Evolutionary conservation across 305 asterid genomes (phyloP).

Genomic region (Solanum hybrid): DNA sequence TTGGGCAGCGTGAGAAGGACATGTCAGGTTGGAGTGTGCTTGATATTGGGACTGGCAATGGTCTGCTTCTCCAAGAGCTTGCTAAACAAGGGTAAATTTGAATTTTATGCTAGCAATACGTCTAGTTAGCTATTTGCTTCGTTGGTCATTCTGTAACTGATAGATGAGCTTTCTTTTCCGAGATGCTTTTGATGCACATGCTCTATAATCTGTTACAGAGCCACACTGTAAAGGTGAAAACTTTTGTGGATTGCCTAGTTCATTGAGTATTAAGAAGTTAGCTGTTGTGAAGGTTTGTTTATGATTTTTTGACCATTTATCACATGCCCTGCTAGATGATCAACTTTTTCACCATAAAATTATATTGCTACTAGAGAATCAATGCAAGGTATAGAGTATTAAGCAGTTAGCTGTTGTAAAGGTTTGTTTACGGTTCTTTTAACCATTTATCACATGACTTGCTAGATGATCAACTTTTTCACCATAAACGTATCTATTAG

Average conservation of each 20-base stretch:
- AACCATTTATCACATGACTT: background rate
- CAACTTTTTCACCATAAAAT: background rate
- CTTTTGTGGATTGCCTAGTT: background rate
- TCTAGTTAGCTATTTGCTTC: background rate
- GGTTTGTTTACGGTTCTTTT: background rate
- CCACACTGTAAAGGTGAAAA: background rate
- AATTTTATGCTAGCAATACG: background rate
- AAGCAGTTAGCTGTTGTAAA: background rate
- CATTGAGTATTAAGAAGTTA: background rate
- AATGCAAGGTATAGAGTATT: background rate
- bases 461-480: background rate
- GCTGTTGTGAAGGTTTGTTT: background rate
- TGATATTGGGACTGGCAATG: conserved; percentile 97
- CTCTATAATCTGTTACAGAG: background rate
- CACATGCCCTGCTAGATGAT: background rate
- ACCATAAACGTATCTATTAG: background rate
- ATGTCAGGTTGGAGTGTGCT: conserved; percentile 75
- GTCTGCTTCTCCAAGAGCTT: conserved; percentile 93
- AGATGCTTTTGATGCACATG: background rate
- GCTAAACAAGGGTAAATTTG: conserved; percentile 76
- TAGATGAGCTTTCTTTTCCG: background rate
- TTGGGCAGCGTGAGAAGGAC: conserved; percentile 46
- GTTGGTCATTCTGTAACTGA: background rate
- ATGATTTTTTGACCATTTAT: background rate
- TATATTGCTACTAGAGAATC: background rate